Evolutionary conservation across 495 filamentous ascomycete genomes (phyloP).

Genomic region (Tuber calosporum): DNA sequence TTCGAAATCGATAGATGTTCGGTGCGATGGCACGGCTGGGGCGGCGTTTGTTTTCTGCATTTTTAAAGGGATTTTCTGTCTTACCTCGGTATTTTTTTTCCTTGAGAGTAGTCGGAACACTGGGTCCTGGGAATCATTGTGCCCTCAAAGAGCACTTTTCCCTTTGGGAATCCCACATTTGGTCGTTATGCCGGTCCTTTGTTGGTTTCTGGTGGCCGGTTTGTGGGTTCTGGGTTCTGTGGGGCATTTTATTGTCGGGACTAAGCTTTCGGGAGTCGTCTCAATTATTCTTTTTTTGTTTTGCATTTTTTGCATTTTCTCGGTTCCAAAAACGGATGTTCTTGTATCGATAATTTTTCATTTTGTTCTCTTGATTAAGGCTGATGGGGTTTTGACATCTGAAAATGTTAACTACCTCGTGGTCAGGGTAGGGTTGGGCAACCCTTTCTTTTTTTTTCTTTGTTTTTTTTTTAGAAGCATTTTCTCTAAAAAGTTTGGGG

Average conservation of each 20-base stretch:
- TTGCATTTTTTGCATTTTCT: background rate
- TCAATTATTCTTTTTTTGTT: background rate
- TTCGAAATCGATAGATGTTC: conserved; percentile 3
- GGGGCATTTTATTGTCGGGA: background rate
- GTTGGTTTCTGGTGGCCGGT: background rate
- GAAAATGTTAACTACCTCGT: conserved; percentile 2
- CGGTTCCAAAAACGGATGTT: background rate
- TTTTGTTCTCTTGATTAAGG: background rate
- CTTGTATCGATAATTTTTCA: background rate
- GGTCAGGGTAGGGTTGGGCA: background rate
- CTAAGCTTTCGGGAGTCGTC: background rate
- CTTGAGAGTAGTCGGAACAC: background rate
- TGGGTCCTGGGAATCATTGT: background rate
- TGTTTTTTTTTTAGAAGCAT: background rate
- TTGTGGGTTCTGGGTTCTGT: background rate
- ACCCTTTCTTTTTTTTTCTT: background rate
- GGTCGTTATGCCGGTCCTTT: background rate
- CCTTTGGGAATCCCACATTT: background rate
- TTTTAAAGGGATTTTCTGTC: background rate
- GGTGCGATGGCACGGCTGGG: background rate
- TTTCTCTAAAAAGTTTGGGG: background rate
- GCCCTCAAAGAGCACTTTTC: conserved; percentile 2
- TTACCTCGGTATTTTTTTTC: background rate
- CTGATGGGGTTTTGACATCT: conserved; percentile 2
- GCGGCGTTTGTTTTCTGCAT: conserved; percentile 2